Evolutionary conservation across 1,284 basidiomycete genomes (phyloP), one percentile per base, ranked within the genome.

Genomic region (Austroboletus rostrupii): DNA sequence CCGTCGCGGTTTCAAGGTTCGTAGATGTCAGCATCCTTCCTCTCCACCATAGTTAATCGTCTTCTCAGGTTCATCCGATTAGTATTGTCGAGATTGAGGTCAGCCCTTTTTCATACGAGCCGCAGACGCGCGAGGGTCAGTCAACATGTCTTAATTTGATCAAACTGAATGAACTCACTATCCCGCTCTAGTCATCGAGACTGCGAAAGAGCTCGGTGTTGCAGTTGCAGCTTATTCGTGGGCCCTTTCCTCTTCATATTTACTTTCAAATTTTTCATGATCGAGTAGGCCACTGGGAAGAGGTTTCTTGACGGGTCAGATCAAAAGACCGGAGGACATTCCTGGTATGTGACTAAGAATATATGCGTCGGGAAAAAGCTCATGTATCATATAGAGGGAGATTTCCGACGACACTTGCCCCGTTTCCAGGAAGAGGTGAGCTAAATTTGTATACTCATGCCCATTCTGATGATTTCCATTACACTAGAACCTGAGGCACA

Each of bases 141-240:
- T 33, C 32, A 26, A 2, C 16, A n/a, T 17, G n/a, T 21, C 41
- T 41, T 7, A 16, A 19, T 31, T 9, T 13, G 32, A 37, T 31
- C 11, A 21, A 17, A 14, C 5, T n/a, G 23, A 26, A 26, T 48
- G 23, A 26, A 33, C 28, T 53, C 23, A 45, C 70, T 17, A 47
- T 71, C 54, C 0, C 67, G 62, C 32, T 21, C 17, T 40, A 70
- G 73, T 76, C 31, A 69, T 75, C 39, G 61, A 61, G 3, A 57
- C 69, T 3, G 69, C 72, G n/a, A 69, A 71, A 23, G 73, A 80
- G 53, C 66, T 78, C 16, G 68, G 70, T 7, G 68, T 80, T 42
- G 70, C 80, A 10, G 71, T 84, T 45, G 66, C 76, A n/a, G 78
- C 77, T 23, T 86, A 85, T 59, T 77, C 76, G 61, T 74, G 35